Evolutionary conservation across 352 stramenopile genomes (phyloP), one percentile per base, ranked within the genome.

Genomic region (Lagenidium sp.): DNA sequence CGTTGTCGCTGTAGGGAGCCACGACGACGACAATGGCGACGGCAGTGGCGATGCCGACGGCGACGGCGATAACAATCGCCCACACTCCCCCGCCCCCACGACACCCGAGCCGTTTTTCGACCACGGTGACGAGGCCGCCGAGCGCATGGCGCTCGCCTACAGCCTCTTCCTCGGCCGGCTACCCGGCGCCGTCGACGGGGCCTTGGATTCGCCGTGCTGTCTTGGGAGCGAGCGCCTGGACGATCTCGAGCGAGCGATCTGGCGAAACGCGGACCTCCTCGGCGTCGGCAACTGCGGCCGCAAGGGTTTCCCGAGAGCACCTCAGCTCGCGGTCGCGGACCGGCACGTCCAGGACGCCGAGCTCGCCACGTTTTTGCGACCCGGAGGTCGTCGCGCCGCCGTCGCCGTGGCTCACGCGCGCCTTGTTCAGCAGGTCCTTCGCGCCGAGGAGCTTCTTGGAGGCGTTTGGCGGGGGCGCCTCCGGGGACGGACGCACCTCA

Each of bases 211-310:
- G 10, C 57, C 64, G 26, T 68, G 51, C 16, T 53, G 46, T n/a
- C 24, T 80, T 16, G 3, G 43, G 2, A 50, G 45, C 2, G 30
- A 47, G 10, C 52, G 64, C 0, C 56, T 87, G 24, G 70, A 83
- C 7, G 50, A 67, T 4, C 19, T 81, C 0, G 78, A 90, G 41
- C 70, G 69, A 19, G 22, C 42, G 4, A 72, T 87, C 46, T 90
- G 74, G 78, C 41, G 40, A 6, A 36, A 24, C 31, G 76, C 60
- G 22, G 73, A 90, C 41, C 55, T 87, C 3, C 72, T 70, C n/a
- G 78, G 78, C 18, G 67, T 86, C 7, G 72, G 75, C 16, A 84
- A 85, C 32, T 37, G 38, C n/a, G 78, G 78, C 0, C 59, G 78
- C 32, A 85, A 85, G 31, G 50, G 47, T 0, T 75, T 90, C 56